Percentiles rank a stretch among this genome's conserved stretches.
Conservation (phyloP, 78 protist genomes). For the Dictyostelium brefeldianum region DNA sequence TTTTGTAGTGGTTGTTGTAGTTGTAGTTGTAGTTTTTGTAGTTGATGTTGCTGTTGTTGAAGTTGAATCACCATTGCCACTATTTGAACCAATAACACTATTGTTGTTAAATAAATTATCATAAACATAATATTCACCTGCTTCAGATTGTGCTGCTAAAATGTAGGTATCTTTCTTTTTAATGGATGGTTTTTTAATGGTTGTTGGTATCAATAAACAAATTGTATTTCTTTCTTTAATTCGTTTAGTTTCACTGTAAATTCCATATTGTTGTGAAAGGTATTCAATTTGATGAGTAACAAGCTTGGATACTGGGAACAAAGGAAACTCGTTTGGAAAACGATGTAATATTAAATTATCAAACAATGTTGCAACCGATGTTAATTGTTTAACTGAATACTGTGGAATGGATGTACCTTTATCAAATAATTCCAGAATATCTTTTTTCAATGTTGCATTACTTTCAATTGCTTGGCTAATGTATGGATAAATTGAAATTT, state of each 20-base stretch:
- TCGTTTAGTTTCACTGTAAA: slow-evolving; percentile 5
- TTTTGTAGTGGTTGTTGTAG: neutral
- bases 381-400: slow-evolving; percentile 37
- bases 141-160: slow-evolving; percentile 24
- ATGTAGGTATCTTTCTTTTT: slow-evolving; percentile 55
- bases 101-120: neutral
- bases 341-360: slow-evolving; percentile 46
- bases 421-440: slow-evolving; percentile 16
- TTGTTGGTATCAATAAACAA: slow-evolving; percentile 7
- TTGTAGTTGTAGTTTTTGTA: neutral
- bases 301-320: slow-evolving; percentile 61
- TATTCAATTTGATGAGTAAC: slow-evolving; percentile 44
- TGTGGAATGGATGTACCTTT: slow-evolving; percentile 37
- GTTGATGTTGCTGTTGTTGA: neutral
- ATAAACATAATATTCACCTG: slow-evolving; percentile 21
- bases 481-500: neutral
- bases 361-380: slow-evolving; percentile 31
- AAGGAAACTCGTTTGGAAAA: slow-evolving; percentile 42
- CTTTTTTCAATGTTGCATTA: slow-evolving; percentile 26
- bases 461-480: slow-evolving; percentile 14
- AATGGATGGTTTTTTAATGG: slow-evolving; percentile 50
- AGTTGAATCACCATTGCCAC: neutral
- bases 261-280: slow-evolving; percentile 48
- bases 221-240: slow-evolving; percentile 26
- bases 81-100: no score